Evolutionary conservation across 2,329 filamentous ascomycete species (phyloP).

Genomic region (Pestalotiopsis sp.): DNA sequence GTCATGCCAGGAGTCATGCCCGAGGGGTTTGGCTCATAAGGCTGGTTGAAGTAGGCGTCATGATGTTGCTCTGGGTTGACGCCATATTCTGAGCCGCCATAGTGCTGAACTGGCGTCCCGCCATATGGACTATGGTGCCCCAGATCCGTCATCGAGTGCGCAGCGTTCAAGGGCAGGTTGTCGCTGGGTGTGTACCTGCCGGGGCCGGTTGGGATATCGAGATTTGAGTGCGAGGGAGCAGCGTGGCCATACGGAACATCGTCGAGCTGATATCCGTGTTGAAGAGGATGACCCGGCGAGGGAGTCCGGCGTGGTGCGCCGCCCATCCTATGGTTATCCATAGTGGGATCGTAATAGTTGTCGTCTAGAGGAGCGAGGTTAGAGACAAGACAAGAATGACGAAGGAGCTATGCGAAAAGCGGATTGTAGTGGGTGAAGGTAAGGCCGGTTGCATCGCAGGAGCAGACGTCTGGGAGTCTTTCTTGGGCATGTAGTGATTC

Average conservation of each 20-base stretch:
- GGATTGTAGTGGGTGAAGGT: conserved; percentile 6
- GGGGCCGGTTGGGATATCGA: conserved; percentile 72
- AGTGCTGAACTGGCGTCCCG: conserved; percentile 41
- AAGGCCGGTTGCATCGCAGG: conserved; percentile 11
- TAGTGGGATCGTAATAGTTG: conserved; percentile 62
- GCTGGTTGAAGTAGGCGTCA: conserved; percentile 82
- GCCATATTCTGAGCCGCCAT: conserved; percentile 68
- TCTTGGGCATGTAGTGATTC: neutral
- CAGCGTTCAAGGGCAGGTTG: conserved; percentile 80
- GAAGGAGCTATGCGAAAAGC: conserved; percentile 14
- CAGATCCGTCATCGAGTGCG: conserved; percentile 60
- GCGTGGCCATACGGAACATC: conserved; percentile 68
- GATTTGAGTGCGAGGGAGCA: conserved; percentile 39
- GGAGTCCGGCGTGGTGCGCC: conserved; percentile 62
- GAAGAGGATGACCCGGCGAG: conserved; percentile 75
- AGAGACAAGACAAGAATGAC: conserved; percentile 22
- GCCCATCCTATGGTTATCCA: conserved; percentile 50
- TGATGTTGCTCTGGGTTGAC: conserved; percentile 85
- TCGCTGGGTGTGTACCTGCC: conserved; percentile 68
- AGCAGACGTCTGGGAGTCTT: neutral
- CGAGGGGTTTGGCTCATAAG: conserved; percentile 72
- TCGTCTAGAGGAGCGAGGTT: conserved; percentile 47
- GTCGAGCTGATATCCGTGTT: conserved; percentile 80
- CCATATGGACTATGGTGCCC: conserved; percentile 46
- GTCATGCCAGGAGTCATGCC: conserved; percentile 44